These are phyloP conservation scores for Platanthera guangdongensis DNA, from an alignment of 106 monocot species.

Conservation along the genomic window DNA sequence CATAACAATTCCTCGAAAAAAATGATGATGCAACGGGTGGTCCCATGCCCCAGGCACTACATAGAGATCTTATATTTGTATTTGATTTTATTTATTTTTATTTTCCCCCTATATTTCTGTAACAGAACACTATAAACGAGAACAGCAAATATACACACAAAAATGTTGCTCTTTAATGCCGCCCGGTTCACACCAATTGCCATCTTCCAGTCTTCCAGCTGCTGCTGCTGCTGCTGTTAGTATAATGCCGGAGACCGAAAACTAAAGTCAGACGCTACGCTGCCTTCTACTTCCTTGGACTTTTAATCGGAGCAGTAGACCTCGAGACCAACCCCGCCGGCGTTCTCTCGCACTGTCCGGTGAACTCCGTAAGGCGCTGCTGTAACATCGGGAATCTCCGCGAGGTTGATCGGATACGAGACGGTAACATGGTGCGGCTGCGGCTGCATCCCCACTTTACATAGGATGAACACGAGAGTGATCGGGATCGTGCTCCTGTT, in stretches of 20 bases:
- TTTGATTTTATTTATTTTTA: too few species aligned
- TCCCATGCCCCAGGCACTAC: too few species aligned
- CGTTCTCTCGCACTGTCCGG: not conserved
- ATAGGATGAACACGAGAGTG: constrained; percentile 3
- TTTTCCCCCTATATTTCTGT: too few species aligned
- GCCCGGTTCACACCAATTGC: too few species aligned
- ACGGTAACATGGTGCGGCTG: constrained; percentile 3
- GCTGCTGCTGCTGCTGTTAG: not conserved
- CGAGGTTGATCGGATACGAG: not conserved
- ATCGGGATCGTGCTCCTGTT: not conserved
- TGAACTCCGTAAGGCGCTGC: too few species aligned
- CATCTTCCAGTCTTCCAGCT: not conserved
- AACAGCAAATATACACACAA: too few species aligned
- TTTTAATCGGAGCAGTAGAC: not conserved
- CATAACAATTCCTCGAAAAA: too few species aligned
- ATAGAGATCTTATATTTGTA: too few species aligned
- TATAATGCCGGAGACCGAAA: not conserved
- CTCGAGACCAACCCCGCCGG: not conserved
- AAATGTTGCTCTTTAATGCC: too few species aligned
- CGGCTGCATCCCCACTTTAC: not conserved
- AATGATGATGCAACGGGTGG: too few species aligned
- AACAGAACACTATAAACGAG: too few species aligned
- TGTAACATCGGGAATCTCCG: not conserved
- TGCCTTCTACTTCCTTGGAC: too few species aligned
- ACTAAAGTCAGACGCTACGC: not conserved